A percentile compares a stretch with the other conserved stretches of the same genome.
These are phyloP conservation scores for Cinchona pubescens DNA, from an alignment of 257 asterid species.

Conservation along the genomic window DNA sequence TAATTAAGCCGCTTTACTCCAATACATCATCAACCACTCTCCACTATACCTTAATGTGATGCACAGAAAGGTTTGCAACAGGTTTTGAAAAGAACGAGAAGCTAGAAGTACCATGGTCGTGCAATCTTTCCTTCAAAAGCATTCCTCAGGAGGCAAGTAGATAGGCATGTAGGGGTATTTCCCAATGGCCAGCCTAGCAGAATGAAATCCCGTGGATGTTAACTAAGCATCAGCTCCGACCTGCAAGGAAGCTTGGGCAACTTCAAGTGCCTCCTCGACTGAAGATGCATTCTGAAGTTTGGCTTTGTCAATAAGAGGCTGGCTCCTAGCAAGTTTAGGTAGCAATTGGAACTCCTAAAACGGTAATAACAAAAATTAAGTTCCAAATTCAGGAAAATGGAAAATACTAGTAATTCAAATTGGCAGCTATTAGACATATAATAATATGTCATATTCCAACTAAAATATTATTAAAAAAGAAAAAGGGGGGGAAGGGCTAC, in stretches of 20 bases:
- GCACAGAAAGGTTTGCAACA: neutral
- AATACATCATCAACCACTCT: neutral
- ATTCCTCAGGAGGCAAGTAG: neutral
- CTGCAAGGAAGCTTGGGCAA: slow-evolving; percentile 58
- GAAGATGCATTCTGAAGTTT: slow-evolving; percentile 82
- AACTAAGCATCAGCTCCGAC: slow-evolving; percentile 33
- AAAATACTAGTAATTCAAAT: neutral
- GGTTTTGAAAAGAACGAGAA: neutral
- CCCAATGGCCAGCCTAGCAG: neutral
- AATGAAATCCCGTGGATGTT: neutral
- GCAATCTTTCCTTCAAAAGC: neutral
- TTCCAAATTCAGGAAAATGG: neutral
- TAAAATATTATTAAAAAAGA: neutral
- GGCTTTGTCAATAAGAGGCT: slow-evolving; percentile 59
- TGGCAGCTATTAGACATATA: neutral
- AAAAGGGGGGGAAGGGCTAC: neutral
- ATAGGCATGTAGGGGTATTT: too few species aligned
- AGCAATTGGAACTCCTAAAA: slow-evolving; percentile 81
- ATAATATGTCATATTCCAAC: neutral
- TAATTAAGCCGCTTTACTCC: neutral
- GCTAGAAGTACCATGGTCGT: too few species aligned
- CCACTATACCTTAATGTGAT: neutral
- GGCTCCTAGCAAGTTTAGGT: slow-evolving; percentile 79
- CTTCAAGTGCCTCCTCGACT: slow-evolving; percentile 78
- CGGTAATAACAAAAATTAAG: neutral